Base-by-base conservation (phyloP, 352 stramenopile species). In the Phytophthora chlamydospora region DNA sequence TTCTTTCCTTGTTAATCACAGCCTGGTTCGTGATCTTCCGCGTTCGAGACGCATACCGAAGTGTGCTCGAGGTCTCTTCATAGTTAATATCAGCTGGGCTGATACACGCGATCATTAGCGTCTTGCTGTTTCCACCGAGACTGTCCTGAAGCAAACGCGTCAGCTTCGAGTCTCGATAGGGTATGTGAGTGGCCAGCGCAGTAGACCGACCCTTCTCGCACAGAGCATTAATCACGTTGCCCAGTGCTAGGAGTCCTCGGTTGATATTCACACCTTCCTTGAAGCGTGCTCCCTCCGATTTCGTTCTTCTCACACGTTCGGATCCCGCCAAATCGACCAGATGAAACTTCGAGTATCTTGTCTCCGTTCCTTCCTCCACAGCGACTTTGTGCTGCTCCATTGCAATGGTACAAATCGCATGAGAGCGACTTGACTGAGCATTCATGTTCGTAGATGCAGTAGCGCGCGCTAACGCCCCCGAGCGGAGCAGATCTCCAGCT, bases 1-100 rank as follows among this genome's bases (percentile, higher is more conserved):
- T 98, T 17, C 91, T 78, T 58, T 99, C 95, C 60, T 98, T 93
- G 71, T 99, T 99, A 34, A 99, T 91, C 50, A 98, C 85, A 1
- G 97, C 95, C 57, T 93, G 90, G 73, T 99, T 99, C 64, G 99
- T 96, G 66, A 99, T 99, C 52, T 99, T 98, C 42, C 99, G 99
- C 5, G 98, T 95, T 17, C 97, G 90, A 48, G 97, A 96, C 1
- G 97, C 97, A 59, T 91, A 94, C 14, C 97, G 85, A 14, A 99
- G 77, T 46, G 97, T 99, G 31, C 90, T 98, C 9, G 98, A 76
- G 0, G 97, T 99, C 70, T 99, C 98, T 62, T 93, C 82, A 42
- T 88, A 87, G 53, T 97, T 96, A 6, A 91, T 51, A 29, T 91
- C 78, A 0, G 90, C 84, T 0, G 90, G 88, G 43, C 82, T 96